Evolutionary conservation across 2,329 filamentous ascomycete genomes (phyloP).

Genomic region (Penicillium expansum): DNA sequence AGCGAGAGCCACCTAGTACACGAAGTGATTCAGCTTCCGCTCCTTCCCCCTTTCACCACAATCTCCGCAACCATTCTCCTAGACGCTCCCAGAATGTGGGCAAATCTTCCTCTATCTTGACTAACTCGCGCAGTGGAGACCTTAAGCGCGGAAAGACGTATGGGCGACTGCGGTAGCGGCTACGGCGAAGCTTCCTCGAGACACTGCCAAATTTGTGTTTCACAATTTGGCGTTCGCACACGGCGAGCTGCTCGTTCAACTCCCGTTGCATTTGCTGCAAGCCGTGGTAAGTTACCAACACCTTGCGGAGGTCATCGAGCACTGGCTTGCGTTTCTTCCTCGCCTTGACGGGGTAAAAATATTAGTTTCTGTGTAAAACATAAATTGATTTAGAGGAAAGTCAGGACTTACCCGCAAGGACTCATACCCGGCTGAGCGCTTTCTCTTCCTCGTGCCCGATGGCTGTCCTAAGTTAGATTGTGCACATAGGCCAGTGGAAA

Average conservation of each 20-base stretch:
- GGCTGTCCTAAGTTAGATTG: not conserved
- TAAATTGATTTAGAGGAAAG: not conserved
- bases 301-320: not conserved
- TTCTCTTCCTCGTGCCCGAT: not conserved
- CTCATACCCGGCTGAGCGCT: not conserved
- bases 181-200: not conserved
- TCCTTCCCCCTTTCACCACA: not conserved
- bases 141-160: not conserved
- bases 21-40: too few species aligned
- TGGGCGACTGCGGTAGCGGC: not conserved
- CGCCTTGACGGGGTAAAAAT: not conserved
- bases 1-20: not conserved
- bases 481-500: not conserved
- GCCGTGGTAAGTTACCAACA: not conserved
- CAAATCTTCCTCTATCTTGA: not conserved
- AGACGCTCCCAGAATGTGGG: not conserved
- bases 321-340: not conserved
- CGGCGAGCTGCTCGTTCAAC: not conserved
- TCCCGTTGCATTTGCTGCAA: not conserved
- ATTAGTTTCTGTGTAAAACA: not conserved
- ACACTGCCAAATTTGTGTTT: not conserved
- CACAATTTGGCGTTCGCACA: not conserved
- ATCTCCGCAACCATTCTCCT: not conserved
- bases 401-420: not conserved
- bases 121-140: not conserved